A percentile compares a stretch with the other conserved stretches of the same genome.
These are phyloP conservation scores for Inonotus hispidus DNA, from an alignment of 1,284 basidiomycete genomes.

Conservation along the genomic window DNA sequence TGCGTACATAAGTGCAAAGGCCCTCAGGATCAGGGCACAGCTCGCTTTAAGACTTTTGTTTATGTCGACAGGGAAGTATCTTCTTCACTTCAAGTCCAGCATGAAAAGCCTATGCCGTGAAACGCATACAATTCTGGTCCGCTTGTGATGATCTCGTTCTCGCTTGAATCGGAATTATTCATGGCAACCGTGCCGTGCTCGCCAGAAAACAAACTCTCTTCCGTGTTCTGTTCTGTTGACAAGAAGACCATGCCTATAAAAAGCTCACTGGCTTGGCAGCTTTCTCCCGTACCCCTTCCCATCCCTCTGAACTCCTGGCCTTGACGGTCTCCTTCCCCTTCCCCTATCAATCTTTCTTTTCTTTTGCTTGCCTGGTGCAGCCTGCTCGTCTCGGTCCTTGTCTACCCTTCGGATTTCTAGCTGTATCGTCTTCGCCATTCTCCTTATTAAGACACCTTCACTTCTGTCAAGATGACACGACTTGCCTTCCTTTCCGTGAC, in stretches of 20 bases:
- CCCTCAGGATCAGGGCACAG: too few species aligned
- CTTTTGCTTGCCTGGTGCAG: constrained; percentile 15
- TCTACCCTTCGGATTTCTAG: constrained; percentile 4
- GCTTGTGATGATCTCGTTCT: too few species aligned
- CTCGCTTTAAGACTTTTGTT: too few species aligned
- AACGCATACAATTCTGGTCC: not conserved
- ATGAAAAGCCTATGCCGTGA: not conserved
- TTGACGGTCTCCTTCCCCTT: constrained; percentile 24
- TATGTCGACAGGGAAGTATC: too few species aligned
- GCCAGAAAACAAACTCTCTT: not conserved
- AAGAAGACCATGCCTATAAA: not conserved
- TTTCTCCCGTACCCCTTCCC: not conserved
- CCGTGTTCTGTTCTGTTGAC: not conserved
- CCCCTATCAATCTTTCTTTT: constrained; percentile 13
- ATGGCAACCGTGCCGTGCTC: constrained; percentile 3
- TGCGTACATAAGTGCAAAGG: too few species aligned
- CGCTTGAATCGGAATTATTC: not conserved
- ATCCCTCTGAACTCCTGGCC: constrained; percentile 15
- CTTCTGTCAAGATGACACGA: constrained; percentile 8
- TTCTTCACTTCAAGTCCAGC: not conserved
- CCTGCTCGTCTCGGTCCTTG: constrained; percentile 18
- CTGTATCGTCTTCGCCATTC: not conserved
- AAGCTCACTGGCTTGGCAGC: not conserved
- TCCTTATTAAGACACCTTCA: not conserved
- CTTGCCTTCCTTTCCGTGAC: constrained; percentile 20